Percentiles rank a stretch among this genome's conserved stretches.
Evolutionary conservation across 225 moss, liverwort and hornwort genomes (phyloP).

Genomic region (Thuidium tamariscinum): DNA sequence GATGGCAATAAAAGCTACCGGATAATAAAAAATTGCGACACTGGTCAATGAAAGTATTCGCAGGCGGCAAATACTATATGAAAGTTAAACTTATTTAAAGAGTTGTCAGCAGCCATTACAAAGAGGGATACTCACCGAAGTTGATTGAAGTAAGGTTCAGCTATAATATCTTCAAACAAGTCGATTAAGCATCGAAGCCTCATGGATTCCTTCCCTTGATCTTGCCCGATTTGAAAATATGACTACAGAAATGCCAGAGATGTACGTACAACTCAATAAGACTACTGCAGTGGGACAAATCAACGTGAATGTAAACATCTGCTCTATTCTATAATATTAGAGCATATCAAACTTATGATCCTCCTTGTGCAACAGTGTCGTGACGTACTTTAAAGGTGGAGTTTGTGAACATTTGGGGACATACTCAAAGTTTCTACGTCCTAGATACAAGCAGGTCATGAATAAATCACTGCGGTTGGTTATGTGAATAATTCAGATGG

Average conservation of each 20-base stretch:
- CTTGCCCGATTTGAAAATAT: constrained; percentile 76
- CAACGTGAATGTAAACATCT: background rate
- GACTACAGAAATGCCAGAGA: constrained; percentile 20
- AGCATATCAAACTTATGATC: background rate
- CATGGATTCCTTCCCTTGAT: constrained; percentile 38
- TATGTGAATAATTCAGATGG: background rate
- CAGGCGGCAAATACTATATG: background rate
- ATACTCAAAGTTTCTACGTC: background rate
- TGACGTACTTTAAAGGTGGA: background rate
- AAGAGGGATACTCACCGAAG: constrained; percentile 35
- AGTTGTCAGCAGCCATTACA: background rate
- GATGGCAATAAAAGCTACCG: background rate
- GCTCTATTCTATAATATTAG: background rate
- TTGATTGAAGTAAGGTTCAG: constrained; percentile 83
- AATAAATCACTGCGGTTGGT: background rate
- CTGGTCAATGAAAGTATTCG: background rate
- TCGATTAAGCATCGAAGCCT: constrained; percentile 41
- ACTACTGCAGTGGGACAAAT: background rate
- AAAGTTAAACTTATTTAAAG: background rate
- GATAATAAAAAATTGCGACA: background rate
- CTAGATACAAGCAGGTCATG: background rate
- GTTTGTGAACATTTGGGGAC: too few relatives aligned
- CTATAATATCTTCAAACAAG: constrained; percentile 63
- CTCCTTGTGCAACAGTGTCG: background rate
- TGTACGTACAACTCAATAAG: background rate